Evolutionary conservation across 257 asterid genomes (phyloP), one percentile per base, ranked within the genome.

Genomic region (Nicotiana knightiana): DNA sequence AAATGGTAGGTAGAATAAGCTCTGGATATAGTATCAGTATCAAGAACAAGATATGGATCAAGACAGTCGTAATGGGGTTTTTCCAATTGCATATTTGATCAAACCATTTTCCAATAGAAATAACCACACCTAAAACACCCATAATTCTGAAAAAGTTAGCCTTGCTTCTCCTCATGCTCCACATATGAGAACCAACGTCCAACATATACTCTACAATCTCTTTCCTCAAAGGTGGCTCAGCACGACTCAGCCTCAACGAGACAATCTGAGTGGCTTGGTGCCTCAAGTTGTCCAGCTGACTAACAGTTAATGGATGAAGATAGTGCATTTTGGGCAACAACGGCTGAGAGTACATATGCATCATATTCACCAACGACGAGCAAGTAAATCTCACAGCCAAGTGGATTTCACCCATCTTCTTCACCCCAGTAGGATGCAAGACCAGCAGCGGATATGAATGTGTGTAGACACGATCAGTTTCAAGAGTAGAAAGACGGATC

Each of bases 141-240:
- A 89, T 89, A 17, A 89, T 89, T 81, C 92, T 84, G 71, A 85
- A 85, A 67, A 89, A 89, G 85, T 89, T 89, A 0, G 92, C 92
- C 82, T 89, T 89, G 85, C 92, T 89, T 84, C 92, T 84, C 87
- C 92, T 86, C 90, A 89, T 87, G 76, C 92, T 89, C 92, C 92
- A 89, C 92, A 89, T 89, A 84, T 89, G 92, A 43, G 90, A 89
- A 28, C 89, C 87, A 15, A 89, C 92, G 48, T 89, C 92, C 61
- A 89, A 82, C 92, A 89, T 86, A 67, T 89, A 88, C 84, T 88
- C 91, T 39, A 88, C 91, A 0, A 88, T 48, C 84, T 88, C 91
- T 76, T 85, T 88, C 87, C 91, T 88, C 76, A 88, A 81, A 28
- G 91, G 91, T 32, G 91, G 91, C 84, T 88, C 91, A 9, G 91